Evolutionary conservation across 192 early-diverging fungal species (phyloP), one percentile per base, ranked within the genome.

Genomic region (Allomyces arbusculus): DNA sequence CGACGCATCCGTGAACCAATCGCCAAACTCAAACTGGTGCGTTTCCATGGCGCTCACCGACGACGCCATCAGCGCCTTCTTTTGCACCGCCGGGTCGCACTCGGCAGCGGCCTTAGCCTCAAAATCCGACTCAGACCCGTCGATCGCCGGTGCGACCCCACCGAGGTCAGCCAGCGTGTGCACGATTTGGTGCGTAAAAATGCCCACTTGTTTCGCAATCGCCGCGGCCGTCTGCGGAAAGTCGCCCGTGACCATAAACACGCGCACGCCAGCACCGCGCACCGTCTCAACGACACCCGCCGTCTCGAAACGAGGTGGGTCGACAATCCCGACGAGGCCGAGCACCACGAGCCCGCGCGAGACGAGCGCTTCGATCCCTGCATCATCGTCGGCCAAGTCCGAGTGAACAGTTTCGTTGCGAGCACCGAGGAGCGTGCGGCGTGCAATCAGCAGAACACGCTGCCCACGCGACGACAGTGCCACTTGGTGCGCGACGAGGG

Each of bases 211-310:
- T 7, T 80, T 76, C 22, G 84, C 89, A 62, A 95, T 89, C 14
- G 83, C 80, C 16, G 78, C 85, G 4, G 92, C 92, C 0, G 91
- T 95, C 24, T 81, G 67, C 23, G 77, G 72, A 68, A 84, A 86
- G 65, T 92, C 90, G 64, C 89, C 91, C 25, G 90, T 91, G 62
- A 89, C 84, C 92, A 94, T 91, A 67, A 86, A 84, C 62, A 94
- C 77, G 40, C 86, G 79, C 58, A 89, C 71, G 23, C 85, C 84
- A 1, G 90, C 89, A 28, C 71, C 63, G 44, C 81, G 79, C 62
- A 81, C 80, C 0, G 69, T 77, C 40, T 66, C 75, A 40, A 95
- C 80, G 7, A 86, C 77, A 22, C 76, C 71, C 12, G 73, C 75
- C 44, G 86, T 84, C 68, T 90, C 91, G 20, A 76, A 75, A 44